Base-by-base conservation (phyloP, 2,329 filamentous ascomycete genomes). In the Aspergillus sergii region DNA sequence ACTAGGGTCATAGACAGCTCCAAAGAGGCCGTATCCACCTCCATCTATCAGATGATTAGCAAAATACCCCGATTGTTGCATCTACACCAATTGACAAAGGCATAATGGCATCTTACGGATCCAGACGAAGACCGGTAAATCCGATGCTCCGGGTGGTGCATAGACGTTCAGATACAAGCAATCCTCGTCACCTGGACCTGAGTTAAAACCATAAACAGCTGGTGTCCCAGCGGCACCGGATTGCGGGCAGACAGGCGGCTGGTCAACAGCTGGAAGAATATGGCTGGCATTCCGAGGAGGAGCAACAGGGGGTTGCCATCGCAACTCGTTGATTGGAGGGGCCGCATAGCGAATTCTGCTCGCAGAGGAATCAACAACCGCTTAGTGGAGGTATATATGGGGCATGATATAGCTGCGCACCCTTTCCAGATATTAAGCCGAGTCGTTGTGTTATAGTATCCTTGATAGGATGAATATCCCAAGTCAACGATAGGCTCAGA, bases 71-170 rank as follows among this genome's bases (percentile, higher is more conserved):
- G 5, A 4, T 3, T 14, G 4, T 1, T 19, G 3, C 2, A 28
- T 16, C 9, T 28, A 19, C 12, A 19, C 21, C 36, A 32, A 7
- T 50, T 43, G 14, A 23, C 26, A 23, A 23, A 21, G 3, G 30
- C 34, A 30, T 55, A 60, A 16, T 46, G 21, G 10, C 12, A 30
- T 28, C 36, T 34, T 16, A 54, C 51, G 36, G 10, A 60, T 54
- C 58, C 58, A 60, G n/a, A 60, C 58, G 32, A 60, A 34, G 28
- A 60, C 58, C 10, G 58, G 58, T 12, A 28, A 32, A 54, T 21
- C 19, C 14, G 21, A 19, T n/a, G 16, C 50, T 30, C 10, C 14
- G 21, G 48, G 19, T 3, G 58, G 58, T 12, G 50, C 36, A 30
- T 54, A 54, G 36, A 55, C 58, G 28, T 60, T 45, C 32, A 60